Base-by-base conservation (phyloP, 1,139 yeast species). In the Debaryomyces subglobosus region DNA sequence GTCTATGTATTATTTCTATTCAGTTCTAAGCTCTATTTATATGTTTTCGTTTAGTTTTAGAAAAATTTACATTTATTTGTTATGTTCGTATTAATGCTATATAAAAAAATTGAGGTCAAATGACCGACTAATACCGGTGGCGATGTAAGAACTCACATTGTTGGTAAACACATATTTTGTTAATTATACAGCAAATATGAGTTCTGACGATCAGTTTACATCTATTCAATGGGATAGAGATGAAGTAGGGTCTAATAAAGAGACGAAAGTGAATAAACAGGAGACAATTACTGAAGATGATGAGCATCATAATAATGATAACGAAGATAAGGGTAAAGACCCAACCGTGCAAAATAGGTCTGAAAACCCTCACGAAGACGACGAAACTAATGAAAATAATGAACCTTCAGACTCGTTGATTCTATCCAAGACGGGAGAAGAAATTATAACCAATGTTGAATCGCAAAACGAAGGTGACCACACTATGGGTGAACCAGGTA, bases 171-270 rank as follows among this genome's bases (percentile, higher is more conserved):
- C n/a, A 32, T 40, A 8, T 16, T 39, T 40, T 18, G 15, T 40
- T 27, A 20, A 30, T 20, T 27, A 15, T 12, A 15, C 9, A 12
- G 24, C 24, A n/a, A 47, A 30, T 43, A 67, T 67, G 65, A 66
- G 61, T 53, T 55, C 69, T 15, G 79, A 75, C 47, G 84, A 79
- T 53, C 81, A 79, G 58, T 81, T 81, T 62, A 78, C 84, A 1
- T 80, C 85, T 37, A 77, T 81, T 45, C 83, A 78, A 58, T 80
- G 83, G 83, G 85, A 80, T 57, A 69, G 81, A 51, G 81, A 70
- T 20, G 82, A 77, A 9, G 60, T 64, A 15, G 60, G 57, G 32
- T 44, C 53, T 34, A 32, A 41, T 41, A 27, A 48, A 40, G 10
- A 42, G 13, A 30, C 27, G 10, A 39, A 36, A 27, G 20, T 15